phyloP scores from a whole-genome alignment of 768 basidiomycete species.

The Tephrocybe sp. region DNA sequence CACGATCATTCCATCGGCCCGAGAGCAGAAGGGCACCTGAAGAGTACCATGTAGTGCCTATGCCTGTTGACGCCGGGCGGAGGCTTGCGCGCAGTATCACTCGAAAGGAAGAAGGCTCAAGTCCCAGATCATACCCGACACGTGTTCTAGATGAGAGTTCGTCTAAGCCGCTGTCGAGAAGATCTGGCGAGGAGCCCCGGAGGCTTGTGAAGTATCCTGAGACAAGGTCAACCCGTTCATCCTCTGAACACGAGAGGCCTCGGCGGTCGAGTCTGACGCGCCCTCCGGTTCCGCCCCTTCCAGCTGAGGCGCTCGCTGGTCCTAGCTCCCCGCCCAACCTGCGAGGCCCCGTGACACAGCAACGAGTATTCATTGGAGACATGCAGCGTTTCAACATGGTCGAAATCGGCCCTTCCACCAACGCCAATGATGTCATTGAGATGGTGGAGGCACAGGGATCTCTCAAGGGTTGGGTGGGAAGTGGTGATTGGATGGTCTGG shows the following conservation, averaged over 20 bases:
- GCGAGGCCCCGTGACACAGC: constrained; percentile 46
- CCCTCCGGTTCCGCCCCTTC: constrained; percentile 39
- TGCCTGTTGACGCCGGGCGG: constrained; percentile 31
- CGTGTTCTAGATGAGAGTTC: constrained; percentile 16
- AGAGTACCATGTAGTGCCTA: constrained; percentile 27
- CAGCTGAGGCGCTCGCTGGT: constrained; percentile 31
- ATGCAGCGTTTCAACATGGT: constrained; percentile 76
- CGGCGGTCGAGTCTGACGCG: constrained; percentile 23
- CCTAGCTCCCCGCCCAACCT: constrained; percentile 26
- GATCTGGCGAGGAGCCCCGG: constrained; percentile 18
- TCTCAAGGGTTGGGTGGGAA: constrained; percentile 56
- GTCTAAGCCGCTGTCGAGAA: constrained; percentile 8
- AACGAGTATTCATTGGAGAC: constrained; percentile 76
- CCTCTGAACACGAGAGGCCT: constrained; percentile 23
- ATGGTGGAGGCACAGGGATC: constrained; percentile 67
- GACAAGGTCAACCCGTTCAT: constrained; percentile 20
- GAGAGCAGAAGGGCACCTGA: constrained; percentile 33
- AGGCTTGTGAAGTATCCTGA: constrained; percentile 17
- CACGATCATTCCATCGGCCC: constrained; percentile 64
- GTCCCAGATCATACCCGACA: constrained; percentile 19
- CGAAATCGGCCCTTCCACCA: constrained; percentile 65
- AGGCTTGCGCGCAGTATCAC: constrained; percentile 39
- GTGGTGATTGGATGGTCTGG: constrained; percentile 85
- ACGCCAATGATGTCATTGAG: constrained; percentile 70
- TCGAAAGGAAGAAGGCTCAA: constrained; percentile 20